Base-by-base conservation (phyloP, 257 asterid species). In the Solanum paucissectum region DNA sequence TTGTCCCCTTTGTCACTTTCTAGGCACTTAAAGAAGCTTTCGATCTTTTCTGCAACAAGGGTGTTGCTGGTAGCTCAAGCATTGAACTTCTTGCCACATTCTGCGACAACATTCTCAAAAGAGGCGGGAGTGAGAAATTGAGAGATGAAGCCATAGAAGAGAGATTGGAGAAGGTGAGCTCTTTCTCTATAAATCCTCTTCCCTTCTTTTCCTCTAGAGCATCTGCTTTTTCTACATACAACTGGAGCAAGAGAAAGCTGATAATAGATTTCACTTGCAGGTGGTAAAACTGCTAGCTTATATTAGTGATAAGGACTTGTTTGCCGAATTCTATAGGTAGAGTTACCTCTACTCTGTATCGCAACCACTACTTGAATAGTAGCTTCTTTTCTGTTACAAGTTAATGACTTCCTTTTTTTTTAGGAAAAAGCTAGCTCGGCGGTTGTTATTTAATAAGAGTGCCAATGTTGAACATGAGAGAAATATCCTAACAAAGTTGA, bases 21-120 rank as follows among this genome's bases (percentile, higher is more conserved):
- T 75, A 97, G 99, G 99, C 99, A 89, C 98, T 97, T 71, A 95
- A 97, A 90, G 99, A 97, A 92, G 99, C 99, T 83, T 97, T 96
- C 87, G 99, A 97, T 89, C 92, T 94, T 82, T 97, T 97, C 88
- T 96, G 99, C 94, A 97, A 97, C 92, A 97, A 97, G 90, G 98
- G 98, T 42, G 96, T 97, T 89, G 97, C 98, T 90, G 99, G 99
- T 89, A 95, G 98, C 91, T 96, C 99, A 18, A 96, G 97, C 85
- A 99, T 99, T 1, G 99, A 97, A 89, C 97, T 97, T 89, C 98
- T 97, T 11, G 99, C 99, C 49, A 94, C 99, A 82, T 97, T 95
- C 90, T 97, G 99, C 69, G 99, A 96, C 91, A 95, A 96, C 93
- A 94, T 97, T 90, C 96, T 97, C 87, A 97, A 97, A 81, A 97